Evolutionary conservation across 768 basidiomycete species (phyloP).

Genomic region (Lyophyllum semitale): DNA sequence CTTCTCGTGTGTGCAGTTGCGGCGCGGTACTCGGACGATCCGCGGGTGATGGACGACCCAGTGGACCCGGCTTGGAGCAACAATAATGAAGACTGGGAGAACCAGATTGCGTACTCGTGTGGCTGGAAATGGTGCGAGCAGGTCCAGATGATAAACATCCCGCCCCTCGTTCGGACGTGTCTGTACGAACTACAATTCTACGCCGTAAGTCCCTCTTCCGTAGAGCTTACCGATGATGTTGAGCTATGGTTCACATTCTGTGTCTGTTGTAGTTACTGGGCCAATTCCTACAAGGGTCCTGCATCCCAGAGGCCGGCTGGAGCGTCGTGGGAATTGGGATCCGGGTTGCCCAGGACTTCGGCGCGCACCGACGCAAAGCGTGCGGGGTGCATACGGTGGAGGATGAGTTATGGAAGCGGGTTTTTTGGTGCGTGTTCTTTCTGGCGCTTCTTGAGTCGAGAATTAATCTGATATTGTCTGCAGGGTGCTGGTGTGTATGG

Average conservation of each 20-base stretch:
- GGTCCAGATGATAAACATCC: conserved; percentile 62
- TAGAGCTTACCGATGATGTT: too few species aligned
- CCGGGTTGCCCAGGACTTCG: conserved; percentile 77
- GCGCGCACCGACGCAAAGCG: conserved; percentile 58
- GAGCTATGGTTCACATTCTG: too few species aligned
- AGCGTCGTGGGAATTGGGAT: conserved; percentile 69
- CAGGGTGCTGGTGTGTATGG: conserved; percentile 58
- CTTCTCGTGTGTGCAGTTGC: conserved; percentile 75
- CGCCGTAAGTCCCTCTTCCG: conserved; percentile 45
- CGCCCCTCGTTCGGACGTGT: conserved; percentile 57
- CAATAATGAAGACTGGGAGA: not conserved
- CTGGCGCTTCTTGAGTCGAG: too few species aligned
- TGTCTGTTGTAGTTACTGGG: conserved; percentile 44
- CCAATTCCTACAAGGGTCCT: conserved; percentile 56
- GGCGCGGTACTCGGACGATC: conserved; percentile 59
- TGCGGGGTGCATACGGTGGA: conserved; percentile 45
- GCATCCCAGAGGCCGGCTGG: conserved; percentile 69
- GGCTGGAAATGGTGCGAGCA: conserved; percentile 73
- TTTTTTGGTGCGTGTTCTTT: conserved; percentile 51
- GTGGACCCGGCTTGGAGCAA: too few species aligned
- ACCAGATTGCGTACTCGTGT: conserved; percentile 40
- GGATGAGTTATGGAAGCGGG: conserved; percentile 75
- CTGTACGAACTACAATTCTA: conserved; percentile 78
- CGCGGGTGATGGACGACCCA: conserved; percentile 45
- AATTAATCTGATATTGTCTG: not conserved